Percentiles rank a stretch among this genome's conserved stretches.
phyloP scores from a whole-genome alignment of 768 basidiomycete species.

The Xerocomus potaroensis region DNA sequence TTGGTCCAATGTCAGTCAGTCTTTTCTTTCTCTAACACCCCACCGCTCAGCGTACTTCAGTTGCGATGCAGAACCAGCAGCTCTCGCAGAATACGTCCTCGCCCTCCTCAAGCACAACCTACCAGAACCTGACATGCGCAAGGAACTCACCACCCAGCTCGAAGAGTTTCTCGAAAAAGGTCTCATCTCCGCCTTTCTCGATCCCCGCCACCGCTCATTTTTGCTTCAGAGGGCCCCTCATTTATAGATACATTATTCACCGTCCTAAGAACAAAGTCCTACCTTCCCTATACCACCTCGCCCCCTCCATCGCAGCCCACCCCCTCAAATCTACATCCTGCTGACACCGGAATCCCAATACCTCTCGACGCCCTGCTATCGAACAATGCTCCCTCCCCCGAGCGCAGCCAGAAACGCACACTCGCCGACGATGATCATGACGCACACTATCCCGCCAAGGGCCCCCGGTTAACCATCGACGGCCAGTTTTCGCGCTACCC shows the following conservation, averaged over 20 bases:
- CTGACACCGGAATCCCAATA: slow-evolving; percentile 74
- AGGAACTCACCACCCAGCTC: slow-evolving; percentile 70
- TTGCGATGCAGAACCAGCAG: slow-evolving; percentile 94
- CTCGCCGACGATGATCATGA: slow-evolving; percentile 60
- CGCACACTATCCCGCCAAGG: slow-evolving; percentile 59
- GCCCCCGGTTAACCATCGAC: slow-evolving; percentile 61
- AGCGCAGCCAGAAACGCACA: slow-evolving; percentile 62
- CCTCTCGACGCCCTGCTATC: slow-evolving; percentile 64
- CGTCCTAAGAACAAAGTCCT: slow-evolving; percentile 80
- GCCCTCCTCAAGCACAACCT: slow-evolving; percentile 90
- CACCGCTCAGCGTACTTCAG: slow-evolving; percentile 36
- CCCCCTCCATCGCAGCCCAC: slow-evolving; percentile 33
- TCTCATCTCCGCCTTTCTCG: slow-evolving; percentile 28
- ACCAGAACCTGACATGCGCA: slow-evolving; percentile 75
- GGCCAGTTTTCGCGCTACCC: slow-evolving; percentile 63
- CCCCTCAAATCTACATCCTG: slow-evolving; percentile 32
- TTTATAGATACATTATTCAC: slow-evolving; percentile 88
- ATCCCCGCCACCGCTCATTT: slow-evolving; percentile 9
- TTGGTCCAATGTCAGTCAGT: slow-evolving; percentile 85
- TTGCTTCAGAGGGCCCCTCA: slow-evolving; percentile 51
- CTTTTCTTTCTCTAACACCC: background rate
- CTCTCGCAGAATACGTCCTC: slow-evolving; percentile 91
- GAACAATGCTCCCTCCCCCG: slow-evolving; percentile 42
- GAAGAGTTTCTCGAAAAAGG: slow-evolving; percentile 94
- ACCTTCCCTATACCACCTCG: slow-evolving; percentile 64